Conservation (phyloP, 148 eudicot genomes). For the Camellia sinensis region DNA sequence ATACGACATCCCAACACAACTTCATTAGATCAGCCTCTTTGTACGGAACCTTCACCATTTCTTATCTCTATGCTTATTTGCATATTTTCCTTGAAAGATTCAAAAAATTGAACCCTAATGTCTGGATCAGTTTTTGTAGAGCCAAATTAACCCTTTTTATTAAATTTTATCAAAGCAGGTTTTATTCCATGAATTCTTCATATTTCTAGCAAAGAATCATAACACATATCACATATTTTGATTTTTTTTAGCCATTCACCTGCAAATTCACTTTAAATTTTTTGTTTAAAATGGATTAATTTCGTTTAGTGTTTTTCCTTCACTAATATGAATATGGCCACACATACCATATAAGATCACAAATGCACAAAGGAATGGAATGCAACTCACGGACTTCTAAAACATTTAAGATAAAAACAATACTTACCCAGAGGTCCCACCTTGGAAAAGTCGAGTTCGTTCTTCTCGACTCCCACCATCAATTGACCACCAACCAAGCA, state of each 20-base stretch:
- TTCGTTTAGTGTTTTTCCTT: neutral
- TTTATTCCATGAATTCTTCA: neutral
- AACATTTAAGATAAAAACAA: neutral
- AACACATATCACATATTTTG: no score
- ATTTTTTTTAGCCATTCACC: neutral
- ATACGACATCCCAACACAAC: neutral
- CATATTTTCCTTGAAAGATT: neutral
- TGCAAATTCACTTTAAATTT: neutral
- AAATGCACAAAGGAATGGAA: neutral
- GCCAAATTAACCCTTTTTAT: neutral
- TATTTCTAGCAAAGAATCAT: neutral
- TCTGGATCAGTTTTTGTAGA: neutral
- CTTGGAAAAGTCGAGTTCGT: conserved; percentile 71
- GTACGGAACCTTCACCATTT: neutral
- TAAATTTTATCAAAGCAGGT: neutral
- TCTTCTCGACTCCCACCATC: conserved; percentile 98
- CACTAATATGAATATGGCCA: neutral
- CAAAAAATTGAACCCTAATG: neutral
- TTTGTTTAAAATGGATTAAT: neutral
- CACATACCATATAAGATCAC: neutral
- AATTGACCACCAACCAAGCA: conserved; percentile 98
- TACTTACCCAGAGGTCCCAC: conserved; percentile 62
- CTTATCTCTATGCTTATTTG: neutral
- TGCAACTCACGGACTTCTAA: neutral
- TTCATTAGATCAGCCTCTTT: neutral